These are phyloP conservation scores for Mucor circinelloides DNA, from an alignment of 371 early-diverging fungal species.

Conservation along the genomic window DNA sequence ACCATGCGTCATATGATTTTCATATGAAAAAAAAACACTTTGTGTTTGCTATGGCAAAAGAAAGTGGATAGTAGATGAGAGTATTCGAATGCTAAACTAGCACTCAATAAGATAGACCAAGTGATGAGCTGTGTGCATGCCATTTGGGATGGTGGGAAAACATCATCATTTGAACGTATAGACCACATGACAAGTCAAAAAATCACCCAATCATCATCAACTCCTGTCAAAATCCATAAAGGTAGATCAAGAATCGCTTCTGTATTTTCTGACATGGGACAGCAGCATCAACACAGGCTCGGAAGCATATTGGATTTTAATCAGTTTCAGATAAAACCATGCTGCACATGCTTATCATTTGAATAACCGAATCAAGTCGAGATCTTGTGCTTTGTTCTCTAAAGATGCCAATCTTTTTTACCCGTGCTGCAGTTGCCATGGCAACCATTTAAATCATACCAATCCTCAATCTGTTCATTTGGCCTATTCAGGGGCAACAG, in stretches of 20 bases:
- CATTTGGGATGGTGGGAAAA: background rate
- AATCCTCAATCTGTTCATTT: too few relatives aligned
- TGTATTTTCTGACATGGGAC: background rate
- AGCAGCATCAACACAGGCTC: too few relatives aligned
- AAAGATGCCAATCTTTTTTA: background rate
- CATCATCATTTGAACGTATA: background rate
- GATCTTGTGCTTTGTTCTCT: background rate
- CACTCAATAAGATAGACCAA: background rate
- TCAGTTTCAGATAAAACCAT: background rate
- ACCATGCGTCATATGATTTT: constrained; percentile 18
- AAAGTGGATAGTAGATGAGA: background rate
- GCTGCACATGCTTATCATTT: background rate
- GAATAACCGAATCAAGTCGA: background rate
- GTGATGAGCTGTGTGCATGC: background rate
- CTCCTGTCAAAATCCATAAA: background rate
- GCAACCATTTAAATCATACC: background rate
- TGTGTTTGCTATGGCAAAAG: background rate
- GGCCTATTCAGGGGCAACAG: too few relatives aligned
- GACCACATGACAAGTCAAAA: background rate
- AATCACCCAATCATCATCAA: background rate
- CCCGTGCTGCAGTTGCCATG: background rate
- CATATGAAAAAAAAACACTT: constrained; percentile 18
- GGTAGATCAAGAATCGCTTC: background rate
- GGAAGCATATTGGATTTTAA: background rate
- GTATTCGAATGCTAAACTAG: background rate